Evolutionary conservation across 2,329 filamentous ascomycete genomes (phyloP).

Genomic region (Aureobasidium sp.): DNA sequence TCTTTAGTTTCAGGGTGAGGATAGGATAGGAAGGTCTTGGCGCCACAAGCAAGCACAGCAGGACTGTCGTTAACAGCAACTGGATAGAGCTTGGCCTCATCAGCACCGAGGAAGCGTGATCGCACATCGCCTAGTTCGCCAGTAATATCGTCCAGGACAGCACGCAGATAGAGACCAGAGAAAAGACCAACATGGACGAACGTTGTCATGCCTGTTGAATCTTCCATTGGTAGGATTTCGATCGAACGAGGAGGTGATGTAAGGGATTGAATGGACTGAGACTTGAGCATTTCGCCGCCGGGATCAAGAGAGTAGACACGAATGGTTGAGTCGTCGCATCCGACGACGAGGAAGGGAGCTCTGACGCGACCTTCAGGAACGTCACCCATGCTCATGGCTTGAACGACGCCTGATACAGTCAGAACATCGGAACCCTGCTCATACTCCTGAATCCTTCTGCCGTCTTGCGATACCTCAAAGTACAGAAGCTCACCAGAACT

Average conservation of each 20-base stretch:
- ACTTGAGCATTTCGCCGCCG: constrained; percentile 15
- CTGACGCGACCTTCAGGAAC: constrained; percentile 83
- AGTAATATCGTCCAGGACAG: constrained; percentile 88
- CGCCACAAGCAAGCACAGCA: constrained; percentile 82
- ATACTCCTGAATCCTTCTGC: constrained; percentile 74
- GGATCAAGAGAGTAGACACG: constrained; percentile 85
- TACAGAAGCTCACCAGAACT: constrained; percentile 97
- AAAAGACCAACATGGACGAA: constrained; percentile 95
- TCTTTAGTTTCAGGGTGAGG: constrained; percentile 77
- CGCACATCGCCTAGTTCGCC: constrained; percentile 92
- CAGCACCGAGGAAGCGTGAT: constrained; percentile 87
- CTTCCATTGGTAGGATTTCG: constrained; percentile 90
- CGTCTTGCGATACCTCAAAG: constrained; percentile 93
- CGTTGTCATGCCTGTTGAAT: constrained; percentile 79
- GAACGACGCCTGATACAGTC: constrained; percentile 92
- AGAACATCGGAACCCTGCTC: constrained; percentile 66
- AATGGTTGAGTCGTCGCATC: constrained; percentile 93
- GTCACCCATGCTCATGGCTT: constrained; percentile 84
- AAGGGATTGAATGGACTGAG: constrained; percentile 17
- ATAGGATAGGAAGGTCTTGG: constrained; percentile 93
- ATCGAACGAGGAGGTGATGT: constrained; percentile 34
- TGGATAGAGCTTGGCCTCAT: constrained; percentile 80
- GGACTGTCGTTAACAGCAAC: constrained; percentile 81
- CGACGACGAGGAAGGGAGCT: constrained; percentile 90
- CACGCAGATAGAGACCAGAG: constrained; percentile 92